A percentile compares a stretch with the other conserved stretches of the same genome.
Evolutionary conservation across 495 filamentous ascomycete species (phyloP).

Genomic region (Symbiotaphrina buchneri): DNA sequence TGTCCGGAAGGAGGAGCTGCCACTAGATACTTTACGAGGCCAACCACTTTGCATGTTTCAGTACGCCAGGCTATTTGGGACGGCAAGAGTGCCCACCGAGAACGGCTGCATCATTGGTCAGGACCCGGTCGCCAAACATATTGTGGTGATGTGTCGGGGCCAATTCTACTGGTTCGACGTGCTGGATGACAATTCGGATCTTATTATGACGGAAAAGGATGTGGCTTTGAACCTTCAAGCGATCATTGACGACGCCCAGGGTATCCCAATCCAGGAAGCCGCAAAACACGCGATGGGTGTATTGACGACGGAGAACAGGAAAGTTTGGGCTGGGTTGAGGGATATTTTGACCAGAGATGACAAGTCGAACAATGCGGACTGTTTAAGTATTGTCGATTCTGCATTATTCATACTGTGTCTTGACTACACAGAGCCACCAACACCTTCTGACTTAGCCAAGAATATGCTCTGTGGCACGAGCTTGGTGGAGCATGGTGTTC

Average conservation of each 20-base stretch:
- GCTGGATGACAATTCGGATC: slow-evolving; percentile 75
- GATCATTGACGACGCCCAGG: slow-evolving; percentile 71
- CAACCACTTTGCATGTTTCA: slow-evolving; percentile 92
- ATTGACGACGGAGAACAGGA: slow-evolving; percentile 87
- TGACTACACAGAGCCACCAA: slow-evolving; percentile 72
- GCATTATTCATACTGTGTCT: slow-evolving; percentile 83
- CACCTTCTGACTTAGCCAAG: slow-evolving; percentile 60
- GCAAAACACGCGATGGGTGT: slow-evolving; percentile 88
- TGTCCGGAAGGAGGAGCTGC: slow-evolving; percentile 78
- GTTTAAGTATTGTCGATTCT: slow-evolving; percentile 81
- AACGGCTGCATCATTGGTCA: slow-evolving; percentile 93
- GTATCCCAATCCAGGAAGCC: slow-evolving; percentile 79
- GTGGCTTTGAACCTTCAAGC: slow-evolving; percentile 80
- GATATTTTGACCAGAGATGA: slow-evolving; percentile 76
- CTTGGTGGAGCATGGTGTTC: slow-evolving; percentile 76
- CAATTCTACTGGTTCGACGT: slow-evolving; percentile 99
- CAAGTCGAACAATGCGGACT: slow-evolving; percentile 85
- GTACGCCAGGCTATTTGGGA: slow-evolving; percentile 89
- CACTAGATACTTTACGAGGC: slow-evolving; percentile 66
- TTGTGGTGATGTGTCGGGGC: slow-evolving; percentile 85
- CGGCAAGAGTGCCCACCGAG: slow-evolving; percentile 82
- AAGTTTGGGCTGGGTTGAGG: slow-evolving; percentile 78
- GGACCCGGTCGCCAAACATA: slow-evolving; percentile 68
- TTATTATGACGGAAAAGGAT: slow-evolving; percentile 96
- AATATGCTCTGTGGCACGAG: slow-evolving; percentile 98